Evolutionary conservation across 495 filamentous ascomycete genomes (phyloP), one percentile per base, ranked within the genome.

Genomic region (Lasiosphaeriaceae sp.): DNA sequence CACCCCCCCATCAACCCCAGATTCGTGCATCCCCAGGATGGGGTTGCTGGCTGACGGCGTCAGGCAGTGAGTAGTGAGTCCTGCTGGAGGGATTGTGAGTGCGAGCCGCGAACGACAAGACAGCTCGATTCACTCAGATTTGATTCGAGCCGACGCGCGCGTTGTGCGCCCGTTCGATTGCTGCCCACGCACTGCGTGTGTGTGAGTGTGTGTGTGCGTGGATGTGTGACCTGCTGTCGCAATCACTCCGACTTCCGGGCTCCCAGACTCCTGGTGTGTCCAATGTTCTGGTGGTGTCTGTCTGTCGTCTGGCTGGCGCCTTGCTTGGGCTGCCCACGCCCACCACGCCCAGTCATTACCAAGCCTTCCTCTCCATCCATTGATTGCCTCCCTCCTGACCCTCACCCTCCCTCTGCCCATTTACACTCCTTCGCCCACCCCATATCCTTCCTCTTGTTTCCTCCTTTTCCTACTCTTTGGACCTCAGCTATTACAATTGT

Each of bases 181-280:
- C 26, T 31, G 26, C 26, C 26, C 26, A 9, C 26, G 9, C 26
- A 31, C 26, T 3, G 4, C 3, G 26, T 31, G 26, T 4, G 50
- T 53, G 35, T n/a, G 50, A 21, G 46, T 43, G 14, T 31, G 26
- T 31, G 26, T 31, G 26, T 31, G 9, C 26, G 4, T 19, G 8
- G 31, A 20, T 21, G 50, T 58, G 63, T 66, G 63, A 66, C 60
- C 44, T 57, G 60, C 60, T 66, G 64, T 56, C 64, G 60, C 64
- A 66, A 61, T 63, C 52, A 24, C 58, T 51, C 51, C 57, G 47
- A 58, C 39, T 47, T 52, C 59, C 56, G 47, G 39, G 39, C 48
- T 55, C 47, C 51, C 57, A 55, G 51, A 41, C 46, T 47, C 45
- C 19, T 47, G 16, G 45, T 43, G 14, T 43, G 14, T 5, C 14